Evolutionary conservation across 2,329 filamentous ascomycete species (phyloP), one percentile per base, ranked within the genome.

Genomic region (Fusarium sambucinum): DNA sequence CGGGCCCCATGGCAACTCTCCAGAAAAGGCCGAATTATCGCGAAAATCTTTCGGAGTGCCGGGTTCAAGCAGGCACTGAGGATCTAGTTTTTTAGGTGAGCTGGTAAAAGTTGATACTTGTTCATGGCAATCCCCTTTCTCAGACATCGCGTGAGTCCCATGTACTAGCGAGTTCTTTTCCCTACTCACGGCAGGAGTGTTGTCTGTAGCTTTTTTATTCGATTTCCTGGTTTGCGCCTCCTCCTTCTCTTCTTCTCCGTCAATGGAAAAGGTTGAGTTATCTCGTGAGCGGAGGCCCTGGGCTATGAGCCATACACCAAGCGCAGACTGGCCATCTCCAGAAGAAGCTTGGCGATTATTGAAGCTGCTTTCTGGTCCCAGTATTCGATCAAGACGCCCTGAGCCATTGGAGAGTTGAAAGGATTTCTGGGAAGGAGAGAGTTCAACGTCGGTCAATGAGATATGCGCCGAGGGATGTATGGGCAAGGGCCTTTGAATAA

Each of bases 251-350:
- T 48, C 25, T 40, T 47, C 27, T 42, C 73, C 71, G 4, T 71
- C 69, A 14, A 62, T 30, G 8, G 46, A 63, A 35, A 69, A 8
- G 1, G 57, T 56, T 8, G 76, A 75, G 48, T 68, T 74, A 32
- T 75, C 73, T 55, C 73, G 64, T 5, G 75, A 74, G 41, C 71
- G 69, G 21, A 79, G 60, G 10, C 73, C 68, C 56, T 80, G 79
- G 10, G 78, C 73, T 33, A 77, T 77, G n/a, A 80, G 75, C 79
- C 79, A 80, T 23, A 79, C 71, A 8, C 75, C 73, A 50, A 80
- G 71, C 10, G 75, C 71, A n/a, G 78, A 79, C 45, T 78, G 75
- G 14, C 74, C 74, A 37, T 80, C 79, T 56, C 66, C 71, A 33
- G 76, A 75, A 9, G 77, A 77, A 33, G 70, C 73, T 30, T 71